Evolutionary conservation across 768 basidiomycete species (phyloP).

Genomic region (Goffeauzyma gilvescens): DNA sequence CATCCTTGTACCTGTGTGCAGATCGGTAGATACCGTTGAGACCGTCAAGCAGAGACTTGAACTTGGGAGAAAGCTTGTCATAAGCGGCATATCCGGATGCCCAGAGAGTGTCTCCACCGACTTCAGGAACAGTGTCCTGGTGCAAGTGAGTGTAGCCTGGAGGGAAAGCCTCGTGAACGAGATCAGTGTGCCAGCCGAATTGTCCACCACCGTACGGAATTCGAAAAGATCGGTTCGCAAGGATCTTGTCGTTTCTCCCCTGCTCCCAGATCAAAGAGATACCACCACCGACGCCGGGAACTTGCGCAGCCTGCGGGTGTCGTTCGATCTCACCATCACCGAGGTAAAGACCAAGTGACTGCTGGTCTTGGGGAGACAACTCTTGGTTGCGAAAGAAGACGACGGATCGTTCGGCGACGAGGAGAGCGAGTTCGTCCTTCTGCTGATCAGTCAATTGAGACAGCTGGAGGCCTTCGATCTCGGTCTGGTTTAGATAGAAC

Average conservation of each 20-base stretch:
- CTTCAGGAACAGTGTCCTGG: constrained; percentile 26
- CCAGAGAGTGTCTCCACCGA: constrained; percentile 23
- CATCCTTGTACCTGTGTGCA: constrained; percentile 24
- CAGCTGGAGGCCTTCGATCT: constrained; percentile 54
- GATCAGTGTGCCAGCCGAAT: constrained; percentile 26
- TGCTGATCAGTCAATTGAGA: constrained; percentile 46
- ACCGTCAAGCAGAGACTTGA: constrained; percentile 23
- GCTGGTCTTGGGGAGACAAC: constrained; percentile 28
- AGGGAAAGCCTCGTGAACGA: constrained; percentile 20
- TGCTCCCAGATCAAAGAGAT: constrained; percentile 26
- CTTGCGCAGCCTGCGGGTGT: constrained; percentile 30
- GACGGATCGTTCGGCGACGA: constrained; percentile 19
- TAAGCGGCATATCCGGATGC: constrained; percentile 22
- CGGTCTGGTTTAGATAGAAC: constrained; percentile 36
- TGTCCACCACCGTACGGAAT: constrained; percentile 19
- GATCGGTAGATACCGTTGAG: constrained; percentile 23
- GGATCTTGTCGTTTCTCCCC: constrained; percentile 13
- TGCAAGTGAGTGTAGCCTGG: constrained; percentile 25
- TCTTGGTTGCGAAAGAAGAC: constrained; percentile 31
- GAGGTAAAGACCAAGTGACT: constrained; percentile 18
- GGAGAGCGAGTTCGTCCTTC: constrained; percentile 47
- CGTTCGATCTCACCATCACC: constrained; percentile 26
- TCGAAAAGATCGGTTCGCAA: constrained; percentile 7
- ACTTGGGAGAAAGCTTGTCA: constrained; percentile 23
- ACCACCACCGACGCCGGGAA: constrained; percentile 26